Conservation (phyloP, 495 filamentous ascomycete species). For the Podospora bellae-mahoneyi region DNA sequence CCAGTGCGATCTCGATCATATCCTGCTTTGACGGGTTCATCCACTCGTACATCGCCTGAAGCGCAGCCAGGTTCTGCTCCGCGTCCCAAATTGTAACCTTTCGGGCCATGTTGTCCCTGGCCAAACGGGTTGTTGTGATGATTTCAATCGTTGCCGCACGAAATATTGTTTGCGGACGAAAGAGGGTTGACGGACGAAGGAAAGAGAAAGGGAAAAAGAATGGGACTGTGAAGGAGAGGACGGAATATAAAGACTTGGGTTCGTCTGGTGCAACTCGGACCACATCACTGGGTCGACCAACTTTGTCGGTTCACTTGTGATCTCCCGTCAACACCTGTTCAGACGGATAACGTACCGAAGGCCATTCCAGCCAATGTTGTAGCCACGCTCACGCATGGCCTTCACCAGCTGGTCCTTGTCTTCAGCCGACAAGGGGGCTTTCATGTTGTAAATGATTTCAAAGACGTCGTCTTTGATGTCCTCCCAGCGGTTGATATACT, state of each 20-base stretch:
- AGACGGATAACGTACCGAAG: conserved; percentile 31
- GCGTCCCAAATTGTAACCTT: conserved; percentile 25
- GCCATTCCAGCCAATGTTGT: conserved; percentile 36
- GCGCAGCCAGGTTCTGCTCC: conserved; percentile 25
- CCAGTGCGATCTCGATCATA: conserved; percentile 18
- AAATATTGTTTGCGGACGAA: not conserved
- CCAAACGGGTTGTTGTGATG: not conserved
- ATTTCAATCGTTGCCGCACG: not conserved
- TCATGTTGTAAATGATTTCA: conserved; percentile 22
- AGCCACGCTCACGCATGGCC: conserved; percentile 24
- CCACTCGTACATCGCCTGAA: conserved; percentile 24
- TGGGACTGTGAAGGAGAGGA: not conserved
- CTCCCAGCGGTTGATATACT: conserved; percentile 25
- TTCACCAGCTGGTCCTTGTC: conserved; percentile 30
- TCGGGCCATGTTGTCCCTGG: conserved; percentile 11
- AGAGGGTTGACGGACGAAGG: not conserved
- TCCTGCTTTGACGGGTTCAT: conserved; percentile 23
- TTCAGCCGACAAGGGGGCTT: conserved; percentile 25
- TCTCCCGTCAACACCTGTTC: not conserved
- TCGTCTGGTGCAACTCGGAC: not conserved
- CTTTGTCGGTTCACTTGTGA: not conserved
- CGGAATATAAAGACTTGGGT: not conserved
- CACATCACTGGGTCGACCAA: not conserved
- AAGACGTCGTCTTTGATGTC: conserved; percentile 35
- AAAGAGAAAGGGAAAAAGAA: not conserved